Conservation (phyloP, 2,329 filamentous ascomycete genomes). For the Paramyrothecium sp. region DNA sequence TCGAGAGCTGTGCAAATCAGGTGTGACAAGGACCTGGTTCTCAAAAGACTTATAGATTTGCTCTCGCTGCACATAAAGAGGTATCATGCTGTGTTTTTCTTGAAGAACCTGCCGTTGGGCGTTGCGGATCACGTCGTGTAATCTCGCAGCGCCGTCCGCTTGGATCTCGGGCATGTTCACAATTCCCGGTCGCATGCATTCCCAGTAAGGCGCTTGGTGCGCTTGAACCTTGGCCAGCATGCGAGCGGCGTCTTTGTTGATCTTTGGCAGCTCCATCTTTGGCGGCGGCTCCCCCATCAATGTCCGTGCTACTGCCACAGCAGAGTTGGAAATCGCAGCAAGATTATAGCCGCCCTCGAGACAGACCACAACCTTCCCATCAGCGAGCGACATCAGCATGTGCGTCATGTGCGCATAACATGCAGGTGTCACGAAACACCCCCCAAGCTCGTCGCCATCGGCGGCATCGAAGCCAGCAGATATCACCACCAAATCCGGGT, state of each 20-base stretch:
- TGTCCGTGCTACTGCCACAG: constrained; percentile 85
- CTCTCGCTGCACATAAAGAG: constrained; percentile 75
- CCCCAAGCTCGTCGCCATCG: constrained; percentile 87
- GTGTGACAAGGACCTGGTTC: constrained; percentile 82
- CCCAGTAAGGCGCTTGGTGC: constrained; percentile 73
- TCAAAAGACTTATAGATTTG: constrained; percentile 74
- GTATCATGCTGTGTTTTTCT: constrained; percentile 73
- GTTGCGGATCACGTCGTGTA: constrained; percentile 78
- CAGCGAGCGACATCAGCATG: constrained; percentile 94
- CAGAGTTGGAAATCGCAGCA: constrained; percentile 86
- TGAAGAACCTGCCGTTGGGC: constrained; percentile 73
- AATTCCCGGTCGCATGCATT: constrained; percentile 75
- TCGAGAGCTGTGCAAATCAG: constrained; percentile 62
- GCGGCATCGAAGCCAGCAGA: constrained; percentile 96
- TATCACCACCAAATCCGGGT: constrained; percentile 92
- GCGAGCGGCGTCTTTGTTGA: constrained; percentile 56
- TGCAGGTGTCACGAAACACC: constrained; percentile 84
- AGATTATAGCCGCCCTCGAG: constrained; percentile 97
- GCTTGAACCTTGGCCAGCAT: constrained; percentile 59
- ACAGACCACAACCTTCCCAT: constrained; percentile 87
- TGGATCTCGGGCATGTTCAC: constrained; percentile 53
- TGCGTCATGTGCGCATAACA: constrained; percentile 99
- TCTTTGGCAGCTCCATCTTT: constrained; percentile 52
- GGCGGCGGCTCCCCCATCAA: constrained; percentile 92
- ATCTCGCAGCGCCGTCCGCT: constrained; percentile 54